These are phyloP conservation scores for Rhinocladiella similis DNA, from an alignment of 2,329 filamentous ascomycete genomes.

Conservation along the genomic window DNA sequence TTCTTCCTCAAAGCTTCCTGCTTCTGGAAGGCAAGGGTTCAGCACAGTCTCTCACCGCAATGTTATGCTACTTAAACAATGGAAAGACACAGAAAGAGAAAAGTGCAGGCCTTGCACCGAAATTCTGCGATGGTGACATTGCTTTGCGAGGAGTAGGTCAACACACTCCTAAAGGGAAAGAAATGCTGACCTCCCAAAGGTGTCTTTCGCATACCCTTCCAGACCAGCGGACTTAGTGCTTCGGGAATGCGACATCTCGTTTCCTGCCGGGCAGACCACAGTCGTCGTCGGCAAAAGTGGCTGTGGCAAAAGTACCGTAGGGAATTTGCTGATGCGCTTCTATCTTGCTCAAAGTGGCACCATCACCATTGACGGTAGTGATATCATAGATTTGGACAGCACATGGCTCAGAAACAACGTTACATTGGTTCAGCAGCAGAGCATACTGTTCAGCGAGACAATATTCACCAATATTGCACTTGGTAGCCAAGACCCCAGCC, in stretches of 20 bases:
- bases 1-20: slow-evolving; percentile 75
- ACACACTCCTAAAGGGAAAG: not conserved
- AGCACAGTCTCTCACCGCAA: slow-evolving; percentile 59
- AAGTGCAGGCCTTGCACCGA: slow-evolving; percentile 35
- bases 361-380: slow-evolving; percentile 67
- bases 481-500: slow-evolving; percentile 55
- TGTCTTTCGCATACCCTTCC: slow-evolving; percentile 80
- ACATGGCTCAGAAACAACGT: slow-evolving; percentile 76
- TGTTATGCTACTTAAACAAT: slow-evolving; percentile 38
- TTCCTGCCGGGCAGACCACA: slow-evolving; percentile 69
- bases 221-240: slow-evolving; percentile 64
- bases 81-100: slow-evolving; percentile 30
- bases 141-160: slow-evolving; percentile 65
- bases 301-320: slow-evolving; percentile 87
- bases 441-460: slow-evolving; percentile 77
- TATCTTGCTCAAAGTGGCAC: slow-evolving; percentile 67
- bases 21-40: slow-evolving; percentile 79
- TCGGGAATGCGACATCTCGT: slow-evolving; percentile 63
- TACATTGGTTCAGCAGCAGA: slow-evolving; percentile 79
- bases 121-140: slow-evolving; percentile 64
- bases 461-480: slow-evolving; percentile 77
- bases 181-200: slow-evolving; percentile 46
- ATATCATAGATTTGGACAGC: slow-evolving; percentile 62
- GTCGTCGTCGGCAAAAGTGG: slow-evolving; percentile 86
- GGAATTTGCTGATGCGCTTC: slow-evolving; percentile 75